phyloP scores from a whole-genome alignment of 495 filamentous ascomycete genomes.

The Neurospora sublineolata region DNA sequence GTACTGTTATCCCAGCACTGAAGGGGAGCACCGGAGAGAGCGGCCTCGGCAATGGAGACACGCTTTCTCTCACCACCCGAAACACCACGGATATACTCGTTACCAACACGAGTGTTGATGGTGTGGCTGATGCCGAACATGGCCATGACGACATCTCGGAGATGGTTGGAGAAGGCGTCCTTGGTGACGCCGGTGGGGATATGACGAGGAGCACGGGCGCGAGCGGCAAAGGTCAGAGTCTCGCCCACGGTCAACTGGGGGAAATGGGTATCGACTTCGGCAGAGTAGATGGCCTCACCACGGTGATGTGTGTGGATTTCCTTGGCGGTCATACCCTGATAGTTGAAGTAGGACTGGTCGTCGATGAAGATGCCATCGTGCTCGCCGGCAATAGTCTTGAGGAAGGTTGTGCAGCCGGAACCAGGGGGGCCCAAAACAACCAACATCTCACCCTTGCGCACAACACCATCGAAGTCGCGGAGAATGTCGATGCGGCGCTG shows the following conservation, averaged over 20 bases:
- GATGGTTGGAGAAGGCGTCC: conserved; percentile 48
- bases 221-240: conserved; percentile 67
- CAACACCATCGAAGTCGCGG: conserved; percentile 66
- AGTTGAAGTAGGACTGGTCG: conserved; percentile 56
- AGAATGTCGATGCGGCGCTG: conserved; percentile 65
- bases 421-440: conserved; percentile 71
- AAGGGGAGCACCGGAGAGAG: conserved; percentile 52
- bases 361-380: conserved; percentile 61
- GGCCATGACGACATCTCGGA: conserved; percentile 68
- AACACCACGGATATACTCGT: conserved; percentile 69
- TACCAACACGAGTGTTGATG: conserved; percentile 64
- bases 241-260: conserved; percentile 72
- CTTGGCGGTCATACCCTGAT: conserved; percentile 53
- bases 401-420: conserved; percentile 64
- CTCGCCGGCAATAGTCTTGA: conserved; percentile 71
- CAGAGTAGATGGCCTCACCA: conserved; percentile 72
- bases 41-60: conserved; percentile 67
- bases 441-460: conserved; percentile 67
- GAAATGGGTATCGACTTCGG: conserved; percentile 73
- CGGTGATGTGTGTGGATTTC: conserved; percentile 58
- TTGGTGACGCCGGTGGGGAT: conserved; percentile 48
- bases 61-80: conserved; percentile 77
- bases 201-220: conserved; percentile 52
- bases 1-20: conserved; percentile 85
- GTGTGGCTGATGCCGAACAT: conserved; percentile 70